Evolutionary conservation across 352 stramenopile genomes (phyloP).

Genomic region (Globisporangium heterothallicum): DNA sequence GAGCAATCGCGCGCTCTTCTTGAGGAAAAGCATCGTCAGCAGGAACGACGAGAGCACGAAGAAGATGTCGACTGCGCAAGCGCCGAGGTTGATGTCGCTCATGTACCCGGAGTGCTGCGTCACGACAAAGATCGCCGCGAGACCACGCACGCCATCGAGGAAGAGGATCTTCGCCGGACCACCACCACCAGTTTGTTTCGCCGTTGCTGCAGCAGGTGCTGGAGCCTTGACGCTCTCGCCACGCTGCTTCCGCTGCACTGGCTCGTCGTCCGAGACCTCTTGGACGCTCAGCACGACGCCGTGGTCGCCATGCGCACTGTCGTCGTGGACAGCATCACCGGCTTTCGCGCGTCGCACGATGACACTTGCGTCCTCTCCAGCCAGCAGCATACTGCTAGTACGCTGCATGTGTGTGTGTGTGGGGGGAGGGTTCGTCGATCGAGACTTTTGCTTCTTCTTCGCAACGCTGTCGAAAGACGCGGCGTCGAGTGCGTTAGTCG

Average conservation of each 20-base stretch:
- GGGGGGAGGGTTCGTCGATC: no score
- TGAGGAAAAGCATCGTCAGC: slow-evolving; percentile 18
- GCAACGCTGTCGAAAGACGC: no score
- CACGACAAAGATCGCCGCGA: slow-evolving; percentile 15
- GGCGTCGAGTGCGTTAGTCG: no score
- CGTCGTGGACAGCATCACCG: no score
- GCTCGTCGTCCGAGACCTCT: background rate
- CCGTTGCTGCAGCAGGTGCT: background rate
- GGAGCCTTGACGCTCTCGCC: background rate
- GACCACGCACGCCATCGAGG: slow-evolving; percentile 2
- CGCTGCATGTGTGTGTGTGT: no score
- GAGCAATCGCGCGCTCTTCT: slow-evolving; percentile 15
- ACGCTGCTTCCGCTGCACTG: background rate
- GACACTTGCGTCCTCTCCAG: no score
- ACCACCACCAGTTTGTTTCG: background rate
- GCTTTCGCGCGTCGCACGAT: no score
- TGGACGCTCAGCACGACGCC: background rate
- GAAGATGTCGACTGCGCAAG: slow-evolving; percentile 14
- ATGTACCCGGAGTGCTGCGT: slow-evolving; percentile 17
- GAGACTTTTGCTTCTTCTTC: no score
- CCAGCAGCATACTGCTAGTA: no score
- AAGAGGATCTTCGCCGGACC: background rate
- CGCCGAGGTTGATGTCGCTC: slow-evolving; percentile 7
- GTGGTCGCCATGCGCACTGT: no score
- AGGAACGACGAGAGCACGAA: slow-evolving; percentile 25